Evolutionary conservation across 768 basidiomycete genomes (phyloP).

Genomic region (Pulveroboletus sp.): DNA sequence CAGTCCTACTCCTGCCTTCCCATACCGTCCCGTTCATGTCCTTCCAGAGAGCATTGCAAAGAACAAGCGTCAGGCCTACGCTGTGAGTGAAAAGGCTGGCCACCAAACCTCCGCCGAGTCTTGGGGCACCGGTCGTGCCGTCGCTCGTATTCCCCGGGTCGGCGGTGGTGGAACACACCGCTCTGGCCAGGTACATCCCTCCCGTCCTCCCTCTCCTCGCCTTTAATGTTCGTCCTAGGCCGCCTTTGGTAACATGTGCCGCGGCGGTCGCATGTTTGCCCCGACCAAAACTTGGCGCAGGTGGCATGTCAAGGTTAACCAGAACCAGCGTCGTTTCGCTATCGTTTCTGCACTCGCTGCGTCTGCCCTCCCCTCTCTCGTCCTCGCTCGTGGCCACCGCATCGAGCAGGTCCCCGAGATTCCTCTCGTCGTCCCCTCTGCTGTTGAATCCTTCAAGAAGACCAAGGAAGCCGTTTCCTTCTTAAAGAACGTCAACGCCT

Average conservation of each 20-base stretch:
- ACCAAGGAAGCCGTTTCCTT: slow-evolving; percentile 96
- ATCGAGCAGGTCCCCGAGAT: slow-evolving; percentile 97
- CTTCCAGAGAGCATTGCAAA: slow-evolving; percentile 88
- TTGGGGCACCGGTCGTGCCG: slow-evolving; percentile 99
- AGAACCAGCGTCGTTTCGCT: slow-evolving; percentile 98
- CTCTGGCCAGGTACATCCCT: slow-evolving; percentile 73
- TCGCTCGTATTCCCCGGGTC: slow-evolving; percentile 99
- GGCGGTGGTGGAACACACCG: slow-evolving; percentile 98
- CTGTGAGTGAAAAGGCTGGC: slow-evolving; percentile 96
- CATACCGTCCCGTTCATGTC: background rate
- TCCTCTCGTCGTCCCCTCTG: slow-evolving; percentile 81
- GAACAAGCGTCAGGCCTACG: slow-evolving; percentile 96
- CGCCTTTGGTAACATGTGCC: slow-evolving; percentile 99
- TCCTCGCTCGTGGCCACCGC: slow-evolving; percentile 98
- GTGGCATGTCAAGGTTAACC: slow-evolving; percentile 99
- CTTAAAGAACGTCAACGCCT: slow-evolving; percentile 85
- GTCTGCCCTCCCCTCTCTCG: slow-evolving; percentile 91
- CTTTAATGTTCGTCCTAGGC: slow-evolving; percentile 46
- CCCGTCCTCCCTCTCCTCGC: background rate
- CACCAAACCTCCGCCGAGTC: slow-evolving; percentile 99
- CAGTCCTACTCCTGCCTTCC: slow-evolving; percentile 36
- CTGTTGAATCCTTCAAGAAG: slow-evolving; percentile 85
- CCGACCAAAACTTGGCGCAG: slow-evolving; percentile 99
- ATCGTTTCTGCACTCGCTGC: slow-evolving; percentile 97
- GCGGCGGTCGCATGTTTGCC: slow-evolving; percentile 99